Percentiles rank a stretch among this genome's conserved stretches.
Conservation (phyloP, 1,284 basidiomycete genomes). For the Cutaneotrichosporon daszewskae region DNA sequence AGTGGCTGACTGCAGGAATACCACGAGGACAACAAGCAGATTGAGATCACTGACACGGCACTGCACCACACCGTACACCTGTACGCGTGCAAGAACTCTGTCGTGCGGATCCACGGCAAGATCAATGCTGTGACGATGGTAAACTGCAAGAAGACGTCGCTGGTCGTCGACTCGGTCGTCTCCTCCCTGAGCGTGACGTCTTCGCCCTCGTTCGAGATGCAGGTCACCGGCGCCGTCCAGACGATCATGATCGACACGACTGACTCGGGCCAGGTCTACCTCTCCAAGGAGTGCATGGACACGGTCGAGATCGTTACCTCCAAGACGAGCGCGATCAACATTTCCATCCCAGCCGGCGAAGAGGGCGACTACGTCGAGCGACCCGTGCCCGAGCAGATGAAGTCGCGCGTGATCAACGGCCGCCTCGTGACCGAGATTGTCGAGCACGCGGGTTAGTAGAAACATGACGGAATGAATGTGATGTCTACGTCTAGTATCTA, state of each 20-base stretch:
- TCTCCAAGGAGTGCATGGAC: slow-evolving; percentile 72
- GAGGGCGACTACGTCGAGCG: slow-evolving; percentile 89
- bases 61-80: slow-evolving; percentile 83
- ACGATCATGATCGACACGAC: slow-evolving; percentile 92
- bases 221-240: slow-evolving; percentile 83
- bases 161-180: slow-evolving; percentile 87
- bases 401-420: slow-evolving; percentile 73
- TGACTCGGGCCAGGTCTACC: slow-evolving; percentile 91
- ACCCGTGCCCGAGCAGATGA: slow-evolving; percentile 93
- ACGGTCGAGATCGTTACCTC: slow-evolving; percentile 82
- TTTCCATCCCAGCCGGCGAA: slow-evolving; percentile 73
- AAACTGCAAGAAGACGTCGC: slow-evolving; percentile 80
- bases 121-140: slow-evolving; percentile 90
- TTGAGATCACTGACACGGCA: slow-evolving; percentile 73
- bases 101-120: slow-evolving; percentile 85
- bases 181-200: slow-evolving; percentile 81
- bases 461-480: background rate
- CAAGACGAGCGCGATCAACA: slow-evolving; percentile 91
- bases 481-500: background rate
- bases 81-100: slow-evolving; percentile 86
- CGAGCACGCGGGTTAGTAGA: slow-evolving; percentile 69
- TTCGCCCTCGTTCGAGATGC: slow-evolving; percentile 87
- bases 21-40: slow-evolving; percentile 72
- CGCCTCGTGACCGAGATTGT: slow-evolving; percentile 81
- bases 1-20: slow-evolving; percentile 59